A percentile compares a stretch with the other conserved stretches of the same genome.
Evolutionary conservation across 1,139 yeast species (phyloP).

Genomic region (Candida sanyaensis): DNA sequence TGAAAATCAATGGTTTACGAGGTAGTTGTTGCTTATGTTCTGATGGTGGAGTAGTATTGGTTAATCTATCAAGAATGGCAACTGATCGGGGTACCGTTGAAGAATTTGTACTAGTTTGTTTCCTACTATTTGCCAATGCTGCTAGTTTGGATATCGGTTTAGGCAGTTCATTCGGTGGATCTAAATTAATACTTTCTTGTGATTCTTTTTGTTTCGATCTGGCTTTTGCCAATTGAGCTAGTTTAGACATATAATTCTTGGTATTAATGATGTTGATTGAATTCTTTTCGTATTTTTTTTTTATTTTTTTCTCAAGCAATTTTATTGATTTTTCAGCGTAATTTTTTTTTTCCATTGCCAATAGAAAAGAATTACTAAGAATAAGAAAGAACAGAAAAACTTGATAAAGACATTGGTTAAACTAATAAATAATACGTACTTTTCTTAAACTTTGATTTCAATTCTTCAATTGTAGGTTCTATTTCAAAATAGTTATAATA

Average conservation of each 20-base stretch:
- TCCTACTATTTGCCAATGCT: slow-evolving; percentile 47
- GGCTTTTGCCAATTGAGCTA: slow-evolving; percentile 23
- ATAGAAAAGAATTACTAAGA: neutral
- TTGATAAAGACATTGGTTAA: neutral
- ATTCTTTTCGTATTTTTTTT: neutral
- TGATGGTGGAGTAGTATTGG: slow-evolving; percentile 2
- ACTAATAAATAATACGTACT: slow-evolving; percentile 35
- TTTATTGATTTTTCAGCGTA: no score
- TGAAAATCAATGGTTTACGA: slow-evolving; percentile 4
- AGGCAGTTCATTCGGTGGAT: slow-evolving; percentile 1
- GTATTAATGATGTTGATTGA: neutral
- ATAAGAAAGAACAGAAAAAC: slow-evolving; percentile 1
- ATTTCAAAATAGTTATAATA: slow-evolving; percentile 63
- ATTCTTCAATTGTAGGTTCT: slow-evolving; percentile 52
- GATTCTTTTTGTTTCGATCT: slow-evolving; percentile 15
- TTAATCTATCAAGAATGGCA: slow-evolving; percentile 23
- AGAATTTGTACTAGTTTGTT: slow-evolving; percentile 8
- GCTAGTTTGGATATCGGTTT: slow-evolving; percentile 46
- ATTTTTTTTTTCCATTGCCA: neutral
- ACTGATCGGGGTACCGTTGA: slow-evolving; percentile 16
- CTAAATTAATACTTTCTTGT: slow-evolving; percentile 8
- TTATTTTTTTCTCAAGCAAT: neutral
- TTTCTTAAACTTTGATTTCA: slow-evolving; percentile 47
- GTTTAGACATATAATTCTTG: slow-evolving; percentile 16
- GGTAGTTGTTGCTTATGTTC: slow-evolving; percentile 1